These are phyloP conservation scores for Amanita pallidorosea DNA, from an alignment of 768 basidiomycete species.

Conservation along the genomic window DNA sequence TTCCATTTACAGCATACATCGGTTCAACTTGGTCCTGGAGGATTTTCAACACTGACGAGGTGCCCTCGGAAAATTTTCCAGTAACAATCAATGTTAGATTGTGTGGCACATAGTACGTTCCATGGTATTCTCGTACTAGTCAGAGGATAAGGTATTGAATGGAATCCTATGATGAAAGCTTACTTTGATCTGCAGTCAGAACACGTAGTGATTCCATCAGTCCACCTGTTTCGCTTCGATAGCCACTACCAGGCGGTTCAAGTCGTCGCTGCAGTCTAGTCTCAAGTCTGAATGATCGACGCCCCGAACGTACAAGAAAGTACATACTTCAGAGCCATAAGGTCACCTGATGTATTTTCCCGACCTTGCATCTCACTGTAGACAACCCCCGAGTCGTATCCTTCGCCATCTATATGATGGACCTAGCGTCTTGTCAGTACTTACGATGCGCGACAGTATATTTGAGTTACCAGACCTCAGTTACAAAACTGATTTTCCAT, in stretches of 20 bases:
- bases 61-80: conserved; percentile 76
- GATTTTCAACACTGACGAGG: conserved; percentile 64
- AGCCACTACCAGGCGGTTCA: conserved; percentile 76
- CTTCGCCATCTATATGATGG: conserved; percentile 88
- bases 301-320: neutral
- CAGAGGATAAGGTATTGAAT: conserved; percentile 5
- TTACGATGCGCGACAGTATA: neutral
- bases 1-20: conserved; percentile 57
- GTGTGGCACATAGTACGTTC: conserved; percentile 85
- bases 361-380: conserved; percentile 97
- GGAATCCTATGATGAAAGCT: conserved; percentile 8
- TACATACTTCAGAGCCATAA: conserved; percentile 77
- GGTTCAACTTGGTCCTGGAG: conserved; percentile 82
- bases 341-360: conserved; percentile 84
- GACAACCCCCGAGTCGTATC: conserved; percentile 90
- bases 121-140: conserved; percentile 82
- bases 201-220: conserved; percentile 85
- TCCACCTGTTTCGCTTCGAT: conserved; percentile 95
- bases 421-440: conserved; percentile 36
- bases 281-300: conserved; percentile 3
- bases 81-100: conserved; percentile 84
- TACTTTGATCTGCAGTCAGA: conserved; percentile 84
- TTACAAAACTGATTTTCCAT: conserved; percentile 34
- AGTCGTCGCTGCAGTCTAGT: conserved; percentile 67
- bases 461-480: conserved; percentile 32